Evolutionary conservation across 805 yeast species (phyloP), one percentile per base, ranked within the genome.

Genomic region (Lipomyces sp.): DNA sequence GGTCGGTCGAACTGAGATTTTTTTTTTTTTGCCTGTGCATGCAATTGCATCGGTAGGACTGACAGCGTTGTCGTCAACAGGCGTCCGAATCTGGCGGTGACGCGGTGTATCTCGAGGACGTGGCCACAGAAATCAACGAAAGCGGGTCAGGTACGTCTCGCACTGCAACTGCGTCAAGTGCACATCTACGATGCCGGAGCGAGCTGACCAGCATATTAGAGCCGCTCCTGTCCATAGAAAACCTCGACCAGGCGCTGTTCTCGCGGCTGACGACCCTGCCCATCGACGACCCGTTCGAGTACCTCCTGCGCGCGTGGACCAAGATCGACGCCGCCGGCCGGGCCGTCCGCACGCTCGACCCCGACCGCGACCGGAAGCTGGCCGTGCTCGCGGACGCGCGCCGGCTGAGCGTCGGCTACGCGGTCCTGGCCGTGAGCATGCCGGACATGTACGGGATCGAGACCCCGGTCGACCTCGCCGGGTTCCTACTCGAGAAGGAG

Each of bases 241-340:
- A 51, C 8, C 62, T 79, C 21, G 86, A 81, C 56, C 68, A 71
- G 2, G 66, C 74, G 1, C 72, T 80, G 43, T 71, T 80, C 63
- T 81, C 80, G 49, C 62, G 79, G 13, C 66, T 81, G 41, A 74
- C 81, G 1, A 83, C 79, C 49, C 49, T 63, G 18, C 83, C 82
- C 0, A 67, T 73, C 14, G 47, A 39, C 18, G 16, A 60, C 18
- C 74, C 82, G 0, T 68, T 81, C 45, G 73, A 71, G 19, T 83
- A 79, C 61, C 69, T 82, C 39, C 70, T 66, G 47, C 61, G 63
- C 5, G 66, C 74, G 21, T 81, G 81, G 74, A 62, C 62, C 3
- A 64, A 67, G 26, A 70, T 79, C 0, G 69, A 62, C 50, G 58
- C 65, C 21, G 51, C 64, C 6, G 75, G 68, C 50, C 67, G 83